Percentiles rank a stretch among this genome's conserved stretches.
Evolutionary conservation across 1,284 basidiomycete species (phyloP).

Genomic region (Trichosporon faecale): DNA sequence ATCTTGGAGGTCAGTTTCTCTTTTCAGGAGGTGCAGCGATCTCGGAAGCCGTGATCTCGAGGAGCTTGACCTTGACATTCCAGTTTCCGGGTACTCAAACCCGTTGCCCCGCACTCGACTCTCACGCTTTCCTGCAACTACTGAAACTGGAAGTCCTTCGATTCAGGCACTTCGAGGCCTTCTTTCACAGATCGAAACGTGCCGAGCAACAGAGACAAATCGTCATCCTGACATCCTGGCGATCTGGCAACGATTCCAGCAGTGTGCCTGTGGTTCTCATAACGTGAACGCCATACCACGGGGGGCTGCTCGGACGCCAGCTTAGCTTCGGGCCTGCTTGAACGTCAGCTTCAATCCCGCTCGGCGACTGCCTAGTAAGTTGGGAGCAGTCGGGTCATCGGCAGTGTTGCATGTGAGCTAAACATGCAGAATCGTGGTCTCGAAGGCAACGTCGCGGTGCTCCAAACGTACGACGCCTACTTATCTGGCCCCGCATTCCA

Average conservation of each 20-base stretch:
- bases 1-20: neutral
- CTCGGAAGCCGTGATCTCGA: neutral
- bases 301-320: neutral
- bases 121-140: neutral
- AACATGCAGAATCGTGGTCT: neutral
- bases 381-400: neutral
- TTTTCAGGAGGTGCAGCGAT: neutral
- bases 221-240: neutral
- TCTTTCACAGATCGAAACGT: conserved; percentile 1
- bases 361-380: neutral
- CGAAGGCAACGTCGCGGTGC: neutral
- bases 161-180: neutral
- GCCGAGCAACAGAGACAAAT: neutral
- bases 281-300: neutral
- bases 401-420: neutral
- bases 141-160: neutral
- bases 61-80: neutral
- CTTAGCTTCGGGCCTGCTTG: neutral
- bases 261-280: neutral
- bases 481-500: neutral
- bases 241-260: neutral
- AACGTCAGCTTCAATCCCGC: neutral
- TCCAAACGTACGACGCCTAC: neutral
- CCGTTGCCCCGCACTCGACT: neutral
- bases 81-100: neutral